Base-by-base conservation (phyloP, 2,329 filamentous ascomycete genomes). In the Venturia effusa region DNA sequence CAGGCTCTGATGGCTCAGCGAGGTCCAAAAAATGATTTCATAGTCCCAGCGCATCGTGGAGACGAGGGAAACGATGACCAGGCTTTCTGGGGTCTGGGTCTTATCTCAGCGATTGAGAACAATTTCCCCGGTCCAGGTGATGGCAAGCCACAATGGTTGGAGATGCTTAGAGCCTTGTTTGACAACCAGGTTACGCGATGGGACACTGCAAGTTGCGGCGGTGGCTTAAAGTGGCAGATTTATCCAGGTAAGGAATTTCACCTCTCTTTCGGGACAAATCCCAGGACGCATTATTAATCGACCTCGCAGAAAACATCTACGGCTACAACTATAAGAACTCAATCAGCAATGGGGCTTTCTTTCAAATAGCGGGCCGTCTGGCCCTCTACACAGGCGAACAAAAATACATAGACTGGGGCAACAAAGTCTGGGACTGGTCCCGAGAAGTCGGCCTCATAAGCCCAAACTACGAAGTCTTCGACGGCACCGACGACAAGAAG, bases 181-280 rank as follows among this genome's bases (percentile, higher is more conserved):
- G 91, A 93, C 76, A 86, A 88, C 61, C 90, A 91, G 70, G 84
- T 84, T 1, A 75, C 75, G 24, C 83, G 90, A 27, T 93, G 89
- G 88, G 86, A 94, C 68, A 77, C 75, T 2, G 70, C 75, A 0
- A 80, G 79, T 0, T 96, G 91, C 73, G 79, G 77, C 59, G 91
- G 91, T 61, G 91, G 91, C 11, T 75, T 96, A 68, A 84, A 88
- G 67, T 96, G 92, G 92, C 91, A 96, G 76, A 88, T 95, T 66
- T 92, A 88, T 76, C 80, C 84, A 15, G 45, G 45, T 51, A 27
- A n/a, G n/a, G 1, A 5, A 43, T 43, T 13, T 13, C 3, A 4
- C 10, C 15, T 15, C 37, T 39, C 3, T 39, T 11, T 10, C 8
- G 37, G 8, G 10, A 15, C 10, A 10, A 39, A 39, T 2, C 2